A percentile compares a stretch with the other conserved stretches of the same genome.
Conservation (phyloP, 192 early-diverging fungal genomes). For the Borealophlyctis nickersoniae region DNA sequence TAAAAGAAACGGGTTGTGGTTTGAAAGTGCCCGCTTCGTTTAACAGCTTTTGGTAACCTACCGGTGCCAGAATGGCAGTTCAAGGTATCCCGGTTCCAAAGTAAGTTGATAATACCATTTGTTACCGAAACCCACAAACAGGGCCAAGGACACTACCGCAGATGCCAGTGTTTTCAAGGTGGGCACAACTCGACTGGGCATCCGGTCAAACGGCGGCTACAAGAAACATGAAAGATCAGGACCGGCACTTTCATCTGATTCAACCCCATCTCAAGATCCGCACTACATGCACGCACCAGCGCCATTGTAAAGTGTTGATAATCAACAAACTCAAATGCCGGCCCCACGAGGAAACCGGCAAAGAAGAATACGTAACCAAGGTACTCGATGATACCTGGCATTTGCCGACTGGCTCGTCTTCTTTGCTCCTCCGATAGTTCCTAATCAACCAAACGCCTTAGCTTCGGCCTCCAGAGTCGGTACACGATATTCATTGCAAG, state of each 20-base stretch:
- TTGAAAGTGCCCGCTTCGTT: background rate
- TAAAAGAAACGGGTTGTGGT: too few relatives aligned
- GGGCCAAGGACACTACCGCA: conserved; percentile 19
- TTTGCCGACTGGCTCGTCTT: conserved; percentile 51
- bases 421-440: conserved; percentile 66
- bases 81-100: conserved; percentile 1
- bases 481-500: conserved; percentile 12
- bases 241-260: background rate
- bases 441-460: conserved; percentile 13
- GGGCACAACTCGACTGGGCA: conserved; percentile 32
- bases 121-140: conserved; percentile 23
- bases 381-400: conserved; percentile 71
- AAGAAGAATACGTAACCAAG: conserved; percentile 91
- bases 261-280: background rate
- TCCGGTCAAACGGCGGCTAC: conserved; percentile 37
- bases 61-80: background rate
- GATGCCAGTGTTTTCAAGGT: conserved; percentile 19
- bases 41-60: conserved; percentile 1
- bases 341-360: conserved; percentile 69
- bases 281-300: background rate
- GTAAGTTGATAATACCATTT: background rate
- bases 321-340: conserved; percentile 45
- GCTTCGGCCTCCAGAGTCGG: background rate
- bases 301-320: conserved; percentile 35
- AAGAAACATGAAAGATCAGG: background rate